These are phyloP conservation scores for Fragaria vesca DNA, from an alignment of 306 rosid genomes.

Conservation along the genomic window DNA sequence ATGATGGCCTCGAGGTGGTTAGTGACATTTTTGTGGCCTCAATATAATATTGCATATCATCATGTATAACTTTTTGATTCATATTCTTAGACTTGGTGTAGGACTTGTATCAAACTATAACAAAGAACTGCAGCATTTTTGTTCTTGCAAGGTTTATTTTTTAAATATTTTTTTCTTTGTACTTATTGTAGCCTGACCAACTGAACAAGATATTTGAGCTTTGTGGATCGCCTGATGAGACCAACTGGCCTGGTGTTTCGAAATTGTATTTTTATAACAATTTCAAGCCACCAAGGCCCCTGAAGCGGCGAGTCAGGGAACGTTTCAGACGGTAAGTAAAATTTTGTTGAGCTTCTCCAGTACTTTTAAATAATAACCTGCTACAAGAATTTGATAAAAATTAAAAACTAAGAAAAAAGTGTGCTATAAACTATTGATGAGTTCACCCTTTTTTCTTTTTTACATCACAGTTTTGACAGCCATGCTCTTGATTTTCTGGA, in stretches of 20 bases:
- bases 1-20: not conserved
- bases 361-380: not conserved
- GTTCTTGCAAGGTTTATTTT: not conserved
- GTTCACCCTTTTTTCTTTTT: not conserved
- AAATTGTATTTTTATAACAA: constrained; percentile 59
- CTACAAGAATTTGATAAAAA: not conserved
- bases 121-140: not conserved
- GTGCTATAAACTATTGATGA: not conserved
- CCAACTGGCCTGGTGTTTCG: constrained; percentile 71
- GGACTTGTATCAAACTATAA: not conserved
- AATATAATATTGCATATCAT: not conserved
- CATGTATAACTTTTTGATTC: not conserved
- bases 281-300: constrained; percentile 59
- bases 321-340: constrained; percentile 54
- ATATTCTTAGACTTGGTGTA: not conserved
- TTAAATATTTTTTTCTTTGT: constrained; percentile 15
- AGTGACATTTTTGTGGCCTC: not conserved
- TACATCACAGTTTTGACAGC: constrained; percentile 48
- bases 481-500: constrained; percentile 76
- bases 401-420: not conserved
- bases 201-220: constrained; percentile 68
- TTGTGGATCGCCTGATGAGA: constrained; percentile 74
- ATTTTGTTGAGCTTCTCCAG: constrained; percentile 3
- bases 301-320: constrained; percentile 70
- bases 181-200: constrained; percentile 60